A percentile compares a stretch with the other conserved stretches of the same genome.
These are phyloP conservation scores for Annulohypoxylon stygium DNA, from an alignment of 495 filamentous ascomycete genomes.

Conservation along the genomic window DNA sequence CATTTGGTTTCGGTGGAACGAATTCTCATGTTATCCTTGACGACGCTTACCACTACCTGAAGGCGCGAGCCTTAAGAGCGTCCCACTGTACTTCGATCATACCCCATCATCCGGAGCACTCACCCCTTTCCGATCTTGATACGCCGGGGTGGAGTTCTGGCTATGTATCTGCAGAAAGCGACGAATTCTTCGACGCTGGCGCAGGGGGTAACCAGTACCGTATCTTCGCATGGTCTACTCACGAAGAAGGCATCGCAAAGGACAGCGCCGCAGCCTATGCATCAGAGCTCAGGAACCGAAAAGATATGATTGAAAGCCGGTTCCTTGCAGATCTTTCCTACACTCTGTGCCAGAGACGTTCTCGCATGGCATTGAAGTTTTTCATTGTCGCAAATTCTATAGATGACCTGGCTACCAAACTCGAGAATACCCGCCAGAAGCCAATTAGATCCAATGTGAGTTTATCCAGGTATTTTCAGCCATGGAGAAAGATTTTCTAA, in stretches of 20 bases:
- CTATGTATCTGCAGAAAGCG: conserved; percentile 3
- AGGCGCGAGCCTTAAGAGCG: neutral
- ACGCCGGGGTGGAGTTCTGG: conserved; percentile 11
- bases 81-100: conserved; percentile 8
- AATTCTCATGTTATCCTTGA: conserved; percentile 71
- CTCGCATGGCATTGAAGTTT: conserved; percentile 11
- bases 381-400: conserved; percentile 12
- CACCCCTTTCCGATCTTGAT: neutral
- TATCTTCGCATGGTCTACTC: conserved; percentile 10
- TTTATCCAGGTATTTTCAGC: neutral
- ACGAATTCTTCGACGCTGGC: conserved; percentile 6
- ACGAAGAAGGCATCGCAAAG: conserved; percentile 7
- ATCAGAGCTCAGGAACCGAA: conserved; percentile 5
- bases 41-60: conserved; percentile 37
- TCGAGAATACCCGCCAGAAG: conserved; percentile 10
- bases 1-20: conserved; percentile 70
- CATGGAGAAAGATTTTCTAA: neutral
- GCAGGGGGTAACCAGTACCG: conserved; percentile 2
- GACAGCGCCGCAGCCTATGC: conserved; percentile 9
- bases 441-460: conserved; percentile 7
- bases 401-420: conserved; percentile 8
- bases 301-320: conserved; percentile 9
- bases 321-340: conserved; percentile 15
- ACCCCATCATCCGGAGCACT: neutral
- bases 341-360: conserved; percentile 4